Evolutionary conservation across 148 eudicot species (phyloP).

Genomic region (Silene conica): DNA sequence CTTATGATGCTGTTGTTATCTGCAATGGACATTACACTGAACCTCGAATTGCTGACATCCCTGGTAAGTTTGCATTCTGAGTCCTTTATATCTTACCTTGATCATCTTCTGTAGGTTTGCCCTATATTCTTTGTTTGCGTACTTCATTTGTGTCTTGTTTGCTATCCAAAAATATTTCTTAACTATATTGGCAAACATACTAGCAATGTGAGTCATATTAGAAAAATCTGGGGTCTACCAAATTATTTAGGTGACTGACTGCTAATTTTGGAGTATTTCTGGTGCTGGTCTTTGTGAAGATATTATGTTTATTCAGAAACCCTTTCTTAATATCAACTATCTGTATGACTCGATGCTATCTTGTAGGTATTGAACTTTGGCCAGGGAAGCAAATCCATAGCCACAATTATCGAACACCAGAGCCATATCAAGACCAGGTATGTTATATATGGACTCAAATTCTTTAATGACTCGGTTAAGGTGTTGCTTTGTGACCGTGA

Average conservation of each 20-base stretch:
- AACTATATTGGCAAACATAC: background rate
- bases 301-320: background rate
- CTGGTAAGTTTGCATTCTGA: no score
- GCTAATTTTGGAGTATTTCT: background rate
- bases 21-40: constrained; percentile 92
- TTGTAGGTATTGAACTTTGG: constrained; percentile 70
- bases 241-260: background rate
- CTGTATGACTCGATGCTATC: background rate
- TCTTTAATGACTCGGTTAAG: background rate
- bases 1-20: constrained; percentile 84
- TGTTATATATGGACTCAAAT: constrained; percentile 15
- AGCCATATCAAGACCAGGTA: constrained; percentile 68
- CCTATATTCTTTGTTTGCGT: no score
- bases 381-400: constrained; percentile 93
- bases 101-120: no score
- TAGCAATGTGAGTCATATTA: background rate
- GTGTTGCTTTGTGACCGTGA: background rate
- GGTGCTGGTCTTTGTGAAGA: background rate
- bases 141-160: no score
- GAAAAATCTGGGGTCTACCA: background rate
- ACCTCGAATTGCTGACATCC: no score
- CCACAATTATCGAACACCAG: constrained; percentile 89
- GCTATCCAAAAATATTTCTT: background rate
- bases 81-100: no score
- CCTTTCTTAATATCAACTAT: background rate